A percentile compares a stretch with the other conserved stretches of the same genome.
These are phyloP conservation scores for Taphrina sp. DNA, from an alignment of 1,139 yeast genomes.

Conservation along the genomic window DNA sequence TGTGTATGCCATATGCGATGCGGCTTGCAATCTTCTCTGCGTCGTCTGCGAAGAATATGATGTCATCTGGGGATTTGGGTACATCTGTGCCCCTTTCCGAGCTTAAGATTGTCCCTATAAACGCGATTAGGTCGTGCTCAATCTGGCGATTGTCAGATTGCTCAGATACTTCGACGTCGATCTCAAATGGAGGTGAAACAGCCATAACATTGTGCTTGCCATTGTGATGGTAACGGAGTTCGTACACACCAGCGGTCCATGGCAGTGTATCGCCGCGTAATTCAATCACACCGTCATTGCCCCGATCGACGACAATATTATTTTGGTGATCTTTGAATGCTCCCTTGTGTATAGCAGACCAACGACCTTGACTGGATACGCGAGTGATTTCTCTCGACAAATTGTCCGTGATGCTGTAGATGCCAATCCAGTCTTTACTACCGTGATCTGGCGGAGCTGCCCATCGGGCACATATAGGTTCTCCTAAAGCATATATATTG, in stretches of 20 bases:
- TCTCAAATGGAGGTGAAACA: constrained; percentile 69
- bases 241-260: constrained; percentile 74
- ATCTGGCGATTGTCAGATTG: constrained; percentile 1
- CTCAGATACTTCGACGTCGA: constrained; percentile 42
- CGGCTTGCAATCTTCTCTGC: constrained; percentile 22
- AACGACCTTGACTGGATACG: constrained; percentile 65
- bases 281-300: constrained; percentile 51
- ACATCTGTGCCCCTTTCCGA: constrained; percentile 1
- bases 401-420: constrained; percentile 66
- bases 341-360: constrained; percentile 56
- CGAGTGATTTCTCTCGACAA: constrained; percentile 60
- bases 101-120: constrained; percentile 7
- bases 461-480: constrained; percentile 60
- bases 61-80: constrained; percentile 10
- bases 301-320: constrained; percentile 38
- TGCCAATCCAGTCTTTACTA: constrained; percentile 71
- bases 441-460: constrained; percentile 52
- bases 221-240: constrained; percentile 69
- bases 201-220: constrained; percentile 70
- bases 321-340: constrained; percentile 42
- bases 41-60: constrained; percentile 22
- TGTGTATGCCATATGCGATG: constrained; percentile 25
- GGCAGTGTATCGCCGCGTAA: constrained; percentile 56
- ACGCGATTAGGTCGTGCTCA: constrained; percentile 8
- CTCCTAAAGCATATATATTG: constrained; percentile 49